These are phyloP conservation scores for Cutaneotrichosporon mucoides DNA, from an alignment of 1,284 basidiomycete species.

Conservation along the genomic window DNA sequence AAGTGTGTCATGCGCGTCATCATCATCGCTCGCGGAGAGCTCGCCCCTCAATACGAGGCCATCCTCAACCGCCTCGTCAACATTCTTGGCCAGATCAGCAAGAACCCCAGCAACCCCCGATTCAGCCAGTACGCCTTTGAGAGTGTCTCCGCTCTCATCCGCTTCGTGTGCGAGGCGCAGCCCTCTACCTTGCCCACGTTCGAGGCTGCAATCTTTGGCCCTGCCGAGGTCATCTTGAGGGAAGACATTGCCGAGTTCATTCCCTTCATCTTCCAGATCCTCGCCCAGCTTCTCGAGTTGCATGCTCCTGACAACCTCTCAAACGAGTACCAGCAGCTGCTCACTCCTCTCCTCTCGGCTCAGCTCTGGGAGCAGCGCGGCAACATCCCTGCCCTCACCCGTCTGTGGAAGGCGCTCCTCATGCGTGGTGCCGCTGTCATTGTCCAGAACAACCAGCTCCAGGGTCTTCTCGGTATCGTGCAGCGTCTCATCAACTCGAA, in stretches of 20 bases:
- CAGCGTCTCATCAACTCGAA: conserved; percentile 88
- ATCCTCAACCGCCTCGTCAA: conserved; percentile 70
- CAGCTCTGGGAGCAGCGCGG: conserved; percentile 90
- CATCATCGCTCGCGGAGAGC: conserved; percentile 74
- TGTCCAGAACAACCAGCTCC: conserved; percentile 68
- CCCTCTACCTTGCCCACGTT: conserved; percentile 67
- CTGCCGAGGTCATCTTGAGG: conserved; percentile 82
- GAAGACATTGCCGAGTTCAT: conserved; percentile 95
- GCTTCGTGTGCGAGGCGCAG: conserved; percentile 73
- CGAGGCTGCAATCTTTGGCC: conserved; percentile 76
- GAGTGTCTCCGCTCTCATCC: conserved; percentile 83
- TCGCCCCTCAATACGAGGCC: conserved; percentile 65
- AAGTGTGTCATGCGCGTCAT: conserved; percentile 95
- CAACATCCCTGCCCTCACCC: conserved; percentile 90
- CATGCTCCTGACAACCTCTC: conserved; percentile 64
- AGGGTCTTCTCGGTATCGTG: conserved; percentile 79
- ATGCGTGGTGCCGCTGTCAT: conserved; percentile 66
- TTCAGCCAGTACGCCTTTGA: conserved; percentile 99
- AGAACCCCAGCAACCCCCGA: conserved; percentile 94
- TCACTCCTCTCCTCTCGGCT: conserved; percentile 81
- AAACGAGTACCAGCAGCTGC: conserved; percentile 68
- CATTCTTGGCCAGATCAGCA: conserved; percentile 81
- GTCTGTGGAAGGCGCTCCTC: conserved; percentile 81
- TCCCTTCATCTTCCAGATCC: conserved; percentile 94
- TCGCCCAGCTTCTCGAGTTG: conserved; percentile 90